Percentiles rank a stretch among this genome's conserved stretches.
These are phyloP conservation scores for Pneumocystis sp. DNA, from an alignment of 1,139 yeast genomes.

Conservation along the genomic window DNA sequence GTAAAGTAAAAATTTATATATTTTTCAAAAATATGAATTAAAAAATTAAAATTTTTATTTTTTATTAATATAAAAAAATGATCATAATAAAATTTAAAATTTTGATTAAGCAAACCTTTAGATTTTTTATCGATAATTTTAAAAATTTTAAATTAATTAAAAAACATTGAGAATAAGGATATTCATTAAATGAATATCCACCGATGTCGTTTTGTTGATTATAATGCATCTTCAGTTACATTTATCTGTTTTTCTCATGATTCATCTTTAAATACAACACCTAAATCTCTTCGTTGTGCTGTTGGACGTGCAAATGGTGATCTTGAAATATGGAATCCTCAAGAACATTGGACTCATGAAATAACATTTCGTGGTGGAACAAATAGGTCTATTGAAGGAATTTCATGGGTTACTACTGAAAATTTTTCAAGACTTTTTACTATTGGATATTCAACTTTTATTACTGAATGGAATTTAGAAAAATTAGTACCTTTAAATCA, in stretches of 20 bases:
- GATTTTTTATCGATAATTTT: neutral
- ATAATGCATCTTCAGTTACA: constrained; percentile 72
- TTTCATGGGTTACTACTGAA: constrained; percentile 49
- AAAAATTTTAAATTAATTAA: neutral
- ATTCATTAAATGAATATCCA: constrained; percentile 50
- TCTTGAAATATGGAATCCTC: constrained; percentile 91
- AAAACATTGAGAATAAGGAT: neutral
- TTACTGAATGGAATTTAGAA: constrained; percentile 83
- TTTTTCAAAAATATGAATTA: no score
- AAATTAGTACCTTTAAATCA: constrained; percentile 61
- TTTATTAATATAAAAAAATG: no score
- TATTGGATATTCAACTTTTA: constrained; percentile 80
- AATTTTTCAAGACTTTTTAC: constrained; percentile 56
- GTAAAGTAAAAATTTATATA: no score
- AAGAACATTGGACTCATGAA: constrained; percentile 43
- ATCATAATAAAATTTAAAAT: no score
- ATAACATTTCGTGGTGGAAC: constrained; percentile 51
- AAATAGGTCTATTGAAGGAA: constrained; percentile 76
- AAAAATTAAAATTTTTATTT: no score
- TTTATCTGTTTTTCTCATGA: constrained; percentile 65
- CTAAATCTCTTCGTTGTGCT: constrained; percentile 60
- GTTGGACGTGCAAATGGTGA: constrained; percentile 91
- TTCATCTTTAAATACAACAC: constrained; percentile 30
- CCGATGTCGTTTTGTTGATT: constrained; percentile 85
- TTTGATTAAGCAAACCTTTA: neutral